Conservation (phyloP, 495 filamentous ascomycete genomes). For the Hypoxylon rickii region DNA sequence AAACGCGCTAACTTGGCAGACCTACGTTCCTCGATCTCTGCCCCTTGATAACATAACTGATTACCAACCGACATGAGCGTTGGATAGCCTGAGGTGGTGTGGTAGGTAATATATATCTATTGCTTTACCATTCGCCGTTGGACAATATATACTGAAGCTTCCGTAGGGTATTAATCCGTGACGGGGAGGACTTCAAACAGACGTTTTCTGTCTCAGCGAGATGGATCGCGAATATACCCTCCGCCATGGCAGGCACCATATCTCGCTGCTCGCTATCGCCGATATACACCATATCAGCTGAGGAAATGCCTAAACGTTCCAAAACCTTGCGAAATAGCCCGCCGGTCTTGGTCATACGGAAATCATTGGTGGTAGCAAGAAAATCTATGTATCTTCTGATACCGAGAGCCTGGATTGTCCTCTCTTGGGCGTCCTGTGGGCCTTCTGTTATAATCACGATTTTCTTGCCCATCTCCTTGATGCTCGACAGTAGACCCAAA, state of each 20-base stretch:
- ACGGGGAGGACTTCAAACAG: slow-evolving; percentile 1
- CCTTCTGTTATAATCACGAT: slow-evolving; percentile 46
- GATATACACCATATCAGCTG: no score
- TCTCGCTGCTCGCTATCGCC: no score
- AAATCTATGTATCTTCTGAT: slow-evolving; percentile 37
- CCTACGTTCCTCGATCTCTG: no score
- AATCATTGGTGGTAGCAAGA: slow-evolving; percentile 41
- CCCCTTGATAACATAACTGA: no score
- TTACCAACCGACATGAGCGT: no score
- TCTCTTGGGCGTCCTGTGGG: slow-evolving; percentile 47
- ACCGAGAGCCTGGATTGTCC: slow-evolving; percentile 42
- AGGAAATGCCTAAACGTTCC: slow-evolving; percentile 31
- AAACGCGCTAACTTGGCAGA: no score
- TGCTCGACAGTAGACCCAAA: slow-evolving; percentile 26
- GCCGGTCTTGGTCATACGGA: slow-evolving; percentile 41
- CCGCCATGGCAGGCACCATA: slow-evolving; percentile 32
- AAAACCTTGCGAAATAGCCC: slow-evolving; percentile 43
- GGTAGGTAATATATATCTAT: no score
- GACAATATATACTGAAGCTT: slow-evolving; percentile 13
- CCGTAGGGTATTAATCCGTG: slow-evolving; percentile 5
- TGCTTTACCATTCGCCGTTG: not conserved
- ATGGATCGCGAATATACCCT: slow-evolving; percentile 14
- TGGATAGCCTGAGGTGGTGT: no score
- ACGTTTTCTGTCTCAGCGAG: slow-evolving; percentile 2
- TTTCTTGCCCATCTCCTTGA: slow-evolving; percentile 38